Base-by-base conservation (phyloP, 371 early-diverging fungal genomes). In the Mortierella sp. region DNA sequence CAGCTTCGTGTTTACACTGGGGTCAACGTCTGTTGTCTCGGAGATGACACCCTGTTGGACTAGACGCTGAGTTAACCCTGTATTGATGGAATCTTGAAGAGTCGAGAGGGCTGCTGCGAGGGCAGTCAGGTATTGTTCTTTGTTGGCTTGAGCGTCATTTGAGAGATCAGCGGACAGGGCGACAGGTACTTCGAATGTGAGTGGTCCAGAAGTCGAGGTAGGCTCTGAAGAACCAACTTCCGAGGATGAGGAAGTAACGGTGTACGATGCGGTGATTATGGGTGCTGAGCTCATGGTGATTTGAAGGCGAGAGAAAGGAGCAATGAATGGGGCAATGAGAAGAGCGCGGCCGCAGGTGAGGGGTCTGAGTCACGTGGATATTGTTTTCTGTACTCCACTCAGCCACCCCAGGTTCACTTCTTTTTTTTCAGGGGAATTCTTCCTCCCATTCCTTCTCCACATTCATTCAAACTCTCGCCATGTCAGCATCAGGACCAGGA, bases 41-140 rank as follows among this genome's bases (percentile, higher is more conserved):
- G 70, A 66, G 35, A 80, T 66, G 18, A 75, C 70, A 8, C 81
- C 81, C 32, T 65, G 68, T 28, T 75, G 72, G 47, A 80, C 73
- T 5, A 80, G 59, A 26, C 72, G 72, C n/a, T 75, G 70, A 14
- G 81, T 80, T 39, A 80, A 28, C 5, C 76, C 76, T 0, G 66
- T 70, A 54, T 80, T 80, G 62, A 80, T 71, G 14, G 76, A 67
- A 16, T 72, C 72, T 57, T 80, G 81, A 47, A 80, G 65, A 11
- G 62, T 58, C 18, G 70, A 52, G 28, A 80, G 76, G 4, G 81
- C 68, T 10, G 35, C 47, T 1, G 72, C 66, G 5, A 80, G 73
- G 5, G 73, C 72, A 4, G 58, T 59, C n/a, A 80, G 65, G 40
- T 80, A 75, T 12, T 67, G 69, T 22, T 72, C 72, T 61, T 77